Conservation (phyloP, 1,139 yeast species). For the Yamadazyma siamensis region DNA sequence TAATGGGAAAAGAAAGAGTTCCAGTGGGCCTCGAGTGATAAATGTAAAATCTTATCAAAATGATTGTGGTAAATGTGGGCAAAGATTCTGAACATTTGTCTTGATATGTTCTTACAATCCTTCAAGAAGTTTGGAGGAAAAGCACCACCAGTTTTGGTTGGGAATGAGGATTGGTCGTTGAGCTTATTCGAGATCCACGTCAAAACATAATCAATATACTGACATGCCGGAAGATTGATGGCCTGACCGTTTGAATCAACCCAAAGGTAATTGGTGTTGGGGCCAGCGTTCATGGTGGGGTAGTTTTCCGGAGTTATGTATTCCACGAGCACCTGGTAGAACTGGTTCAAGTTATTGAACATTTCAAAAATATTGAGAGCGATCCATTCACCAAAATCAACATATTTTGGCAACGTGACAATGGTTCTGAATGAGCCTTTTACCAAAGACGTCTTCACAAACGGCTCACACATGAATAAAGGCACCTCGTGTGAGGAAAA, state of each 20-base stretch:
- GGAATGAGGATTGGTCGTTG: slow-evolving; percentile 86
- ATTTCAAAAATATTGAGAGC: slow-evolving; percentile 90
- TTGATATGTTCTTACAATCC: slow-evolving; percentile 79
- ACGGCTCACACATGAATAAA: slow-evolving; percentile 85
- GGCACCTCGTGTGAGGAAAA: slow-evolving; percentile 33
- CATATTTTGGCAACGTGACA: slow-evolving; percentile 91
- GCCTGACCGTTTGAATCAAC: slow-evolving; percentile 75
- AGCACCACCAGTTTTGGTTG: slow-evolving; percentile 90
- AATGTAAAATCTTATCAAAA: slow-evolving; percentile 85
- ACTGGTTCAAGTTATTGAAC: slow-evolving; percentile 79
- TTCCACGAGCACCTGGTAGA: slow-evolving; percentile 84
- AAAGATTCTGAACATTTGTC: slow-evolving; percentile 94
- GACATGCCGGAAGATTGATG: slow-evolving; percentile 84
- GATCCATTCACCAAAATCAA: slow-evolving; percentile 92
- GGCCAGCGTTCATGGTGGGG: slow-evolving; percentile 96
- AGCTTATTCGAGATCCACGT: slow-evolving; percentile 88
- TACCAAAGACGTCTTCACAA: slow-evolving; percentile 88
- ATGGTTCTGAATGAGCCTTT: slow-evolving; percentile 97
- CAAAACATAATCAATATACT: slow-evolving; percentile 86
- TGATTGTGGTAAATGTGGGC: slow-evolving; percentile 95
- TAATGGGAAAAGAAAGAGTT: slow-evolving; percentile 97
- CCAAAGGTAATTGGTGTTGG: slow-evolving; percentile 89
- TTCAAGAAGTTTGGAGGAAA: slow-evolving; percentile 83
- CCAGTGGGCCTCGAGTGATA: slow-evolving; percentile 96
- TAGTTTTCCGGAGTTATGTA: slow-evolving; percentile 84